Conservation (phyloP, 495 filamentous ascomycete species). For the Oleoguttula mirabilis region DNA sequence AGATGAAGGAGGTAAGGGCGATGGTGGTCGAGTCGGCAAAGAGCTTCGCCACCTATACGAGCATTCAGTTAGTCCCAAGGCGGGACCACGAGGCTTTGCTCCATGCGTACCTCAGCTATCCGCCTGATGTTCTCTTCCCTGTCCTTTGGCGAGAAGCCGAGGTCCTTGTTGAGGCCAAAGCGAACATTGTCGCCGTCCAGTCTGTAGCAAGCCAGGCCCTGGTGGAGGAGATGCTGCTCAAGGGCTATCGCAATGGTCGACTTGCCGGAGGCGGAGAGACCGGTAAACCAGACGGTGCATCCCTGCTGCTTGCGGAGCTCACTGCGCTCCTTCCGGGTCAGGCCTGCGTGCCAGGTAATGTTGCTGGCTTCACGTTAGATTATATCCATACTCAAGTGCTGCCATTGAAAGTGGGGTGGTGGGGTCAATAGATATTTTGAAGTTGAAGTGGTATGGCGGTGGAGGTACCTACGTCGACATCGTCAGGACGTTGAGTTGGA, state of each 20-base stretch:
- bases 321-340: conserved; percentile 77
- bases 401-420: too few relatives aligned
- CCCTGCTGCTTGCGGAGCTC: conserved; percentile 68
- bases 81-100: too few relatives aligned
- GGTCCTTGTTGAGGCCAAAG: conserved; percentile 93
- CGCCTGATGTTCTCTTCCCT: conserved; percentile 94
- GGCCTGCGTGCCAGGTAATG: conserved; percentile 93
- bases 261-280: conserved; percentile 89
- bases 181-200: conserved; percentile 98
- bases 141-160: conserved; percentile 86
- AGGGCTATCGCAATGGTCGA: conserved; percentile 91
- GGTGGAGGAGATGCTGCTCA: conserved; percentile 85
- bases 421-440: neutral
- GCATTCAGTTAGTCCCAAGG: too few relatives aligned
- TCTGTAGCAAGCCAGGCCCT: conserved; percentile 71
- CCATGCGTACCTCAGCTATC: conserved; percentile 73
- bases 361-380: too few relatives aligned
- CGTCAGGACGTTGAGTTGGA: too few relatives aligned
- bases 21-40: conserved; percentile 84
- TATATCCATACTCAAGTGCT: too few relatives aligned
- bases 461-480: too few relatives aligned
- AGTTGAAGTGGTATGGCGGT: conserved; percentile 1
- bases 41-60: conserved; percentile 68
- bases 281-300: conserved; percentile 96
- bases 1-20: conserved; percentile 93